Conservation (phyloP, 257 asterid species). For the Solanum corneliomulleri region DNA sequence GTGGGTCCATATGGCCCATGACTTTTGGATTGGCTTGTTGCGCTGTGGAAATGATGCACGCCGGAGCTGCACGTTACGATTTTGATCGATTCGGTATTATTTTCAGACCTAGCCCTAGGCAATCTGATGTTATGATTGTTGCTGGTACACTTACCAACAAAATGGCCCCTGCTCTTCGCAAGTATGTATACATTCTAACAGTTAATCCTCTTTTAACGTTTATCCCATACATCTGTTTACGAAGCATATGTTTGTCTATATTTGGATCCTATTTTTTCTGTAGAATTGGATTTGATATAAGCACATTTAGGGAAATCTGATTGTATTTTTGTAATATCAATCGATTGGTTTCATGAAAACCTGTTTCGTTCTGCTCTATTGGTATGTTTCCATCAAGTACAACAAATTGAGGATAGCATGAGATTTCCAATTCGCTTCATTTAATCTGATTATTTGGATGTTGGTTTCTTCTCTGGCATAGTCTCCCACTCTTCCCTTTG, state of each 20-base stretch:
- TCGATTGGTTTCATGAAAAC: neutral
- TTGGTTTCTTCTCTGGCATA: neutral
- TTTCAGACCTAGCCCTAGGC: constrained; percentile 97
- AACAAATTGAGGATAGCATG: neutral
- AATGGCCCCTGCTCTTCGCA: constrained; percentile 99
- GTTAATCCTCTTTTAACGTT: neutral
- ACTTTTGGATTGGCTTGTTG: constrained; percentile 95
- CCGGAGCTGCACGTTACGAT: constrained; percentile 96
- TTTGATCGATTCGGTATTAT: constrained; percentile 91
- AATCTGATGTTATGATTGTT: constrained; percentile 90
- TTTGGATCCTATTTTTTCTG: neutral
- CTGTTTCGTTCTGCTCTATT: neutral
- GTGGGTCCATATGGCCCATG: constrained; percentile 98
- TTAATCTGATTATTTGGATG: neutral
- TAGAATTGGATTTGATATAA: neutral
- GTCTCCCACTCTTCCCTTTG: neutral
- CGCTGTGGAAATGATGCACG: constrained; percentile 98
- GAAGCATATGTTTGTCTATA: neutral
- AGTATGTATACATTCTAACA: constrained; percentile 18
- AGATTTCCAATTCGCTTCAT: neutral
- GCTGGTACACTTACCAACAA: constrained; percentile 87
- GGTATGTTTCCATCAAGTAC: neutral
- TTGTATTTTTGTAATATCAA: neutral
- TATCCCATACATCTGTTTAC: neutral
- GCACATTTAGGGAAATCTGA: neutral